Conservation (phyloP, 371 early-diverging fungal genomes). For the Mortierella sp. region DNA sequence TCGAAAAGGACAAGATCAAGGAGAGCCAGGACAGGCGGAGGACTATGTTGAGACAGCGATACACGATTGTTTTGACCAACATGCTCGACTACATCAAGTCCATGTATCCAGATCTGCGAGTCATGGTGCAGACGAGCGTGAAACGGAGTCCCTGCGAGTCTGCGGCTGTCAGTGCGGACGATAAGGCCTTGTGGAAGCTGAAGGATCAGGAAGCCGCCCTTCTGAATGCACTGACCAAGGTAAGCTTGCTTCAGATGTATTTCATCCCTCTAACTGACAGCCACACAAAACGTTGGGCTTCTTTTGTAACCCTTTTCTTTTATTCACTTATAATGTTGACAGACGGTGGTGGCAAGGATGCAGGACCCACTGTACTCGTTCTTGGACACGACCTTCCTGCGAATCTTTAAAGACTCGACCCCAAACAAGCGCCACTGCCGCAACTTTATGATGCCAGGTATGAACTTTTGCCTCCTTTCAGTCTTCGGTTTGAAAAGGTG, state of each 20-base stretch:
- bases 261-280: background rate
- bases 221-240: slow-evolving; percentile 48
- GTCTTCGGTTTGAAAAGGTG: background rate
- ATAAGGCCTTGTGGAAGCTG: slow-evolving; percentile 5
- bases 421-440: slow-evolving; percentile 28
- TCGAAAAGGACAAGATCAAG: slow-evolving; percentile 20
- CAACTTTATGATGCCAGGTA: slow-evolving; percentile 55
- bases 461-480: background rate
- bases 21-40: slow-evolving; percentile 25
- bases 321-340: background rate
- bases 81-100: slow-evolving; percentile 38
- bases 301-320: background rate
- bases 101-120: slow-evolving; percentile 32
- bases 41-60: slow-evolving; percentile 36
- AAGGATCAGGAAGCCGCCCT: slow-evolving; percentile 42
- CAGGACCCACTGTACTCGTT: slow-evolving; percentile 45
- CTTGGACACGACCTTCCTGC: slow-evolving; percentile 46
- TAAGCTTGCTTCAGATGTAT: background rate
- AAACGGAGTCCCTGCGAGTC: slow-evolving; percentile 14
- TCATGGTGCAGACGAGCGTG: slow-evolving; percentile 47
- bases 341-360: slow-evolving; percentile 49
- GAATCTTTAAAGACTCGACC: slow-evolving; percentile 27
- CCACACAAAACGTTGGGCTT: too few species aligned
- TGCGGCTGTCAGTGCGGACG: background rate
- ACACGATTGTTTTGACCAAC: slow-evolving; percentile 35